Percentiles rank a stretch among this genome's conserved stretches.
phyloP scores from a whole-genome alignment of 768 basidiomycete species.

The Lactifluus pinguis region DNA sequence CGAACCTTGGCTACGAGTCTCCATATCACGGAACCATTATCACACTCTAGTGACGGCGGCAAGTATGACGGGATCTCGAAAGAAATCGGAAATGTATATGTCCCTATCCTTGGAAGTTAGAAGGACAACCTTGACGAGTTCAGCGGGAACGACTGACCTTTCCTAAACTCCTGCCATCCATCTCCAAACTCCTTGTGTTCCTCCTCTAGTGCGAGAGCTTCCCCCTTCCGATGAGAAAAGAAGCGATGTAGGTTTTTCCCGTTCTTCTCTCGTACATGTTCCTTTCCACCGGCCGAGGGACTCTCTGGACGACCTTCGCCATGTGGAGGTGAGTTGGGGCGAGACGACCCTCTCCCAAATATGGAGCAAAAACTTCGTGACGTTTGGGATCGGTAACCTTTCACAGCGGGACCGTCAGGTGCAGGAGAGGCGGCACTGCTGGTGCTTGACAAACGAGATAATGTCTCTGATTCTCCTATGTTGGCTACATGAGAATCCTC shows the following conservation, averaged over 20 bases:
- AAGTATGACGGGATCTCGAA: constrained; percentile 74
- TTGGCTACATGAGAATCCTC: neutral
- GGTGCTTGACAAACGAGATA: constrained; percentile 1
- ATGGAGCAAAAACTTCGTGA: constrained; percentile 4
- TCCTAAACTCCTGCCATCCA: constrained; percentile 82
- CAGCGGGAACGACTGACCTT: constrained; percentile 41
- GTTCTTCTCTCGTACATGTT: constrained; percentile 22
- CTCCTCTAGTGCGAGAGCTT: constrained; percentile 34
- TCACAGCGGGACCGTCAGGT: neutral
- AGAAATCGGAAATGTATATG: constrained; percentile 90
- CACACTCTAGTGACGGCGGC: constrained; percentile 68
- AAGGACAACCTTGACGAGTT: neutral
- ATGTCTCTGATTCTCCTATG: neutral
- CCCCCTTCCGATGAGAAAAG: constrained; percentile 31
- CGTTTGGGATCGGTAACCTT: neutral
- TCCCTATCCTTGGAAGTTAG: constrained; percentile 39
- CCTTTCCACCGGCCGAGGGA: constrained; percentile 23
- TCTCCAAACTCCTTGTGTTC: constrained; percentile 37
- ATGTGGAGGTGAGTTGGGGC: neutral
- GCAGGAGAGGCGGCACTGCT: neutral
- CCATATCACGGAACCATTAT: constrained; percentile 74
- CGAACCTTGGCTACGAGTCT: constrained; percentile 72
- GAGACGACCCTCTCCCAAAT: constrained; percentile 6
- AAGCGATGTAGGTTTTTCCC: constrained; percentile 20
- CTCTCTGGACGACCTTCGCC: constrained; percentile 18